Evolutionary conservation across 2,329 filamentous ascomycete genomes (phyloP).

Genomic region (Podosphaera xanthii): DNA sequence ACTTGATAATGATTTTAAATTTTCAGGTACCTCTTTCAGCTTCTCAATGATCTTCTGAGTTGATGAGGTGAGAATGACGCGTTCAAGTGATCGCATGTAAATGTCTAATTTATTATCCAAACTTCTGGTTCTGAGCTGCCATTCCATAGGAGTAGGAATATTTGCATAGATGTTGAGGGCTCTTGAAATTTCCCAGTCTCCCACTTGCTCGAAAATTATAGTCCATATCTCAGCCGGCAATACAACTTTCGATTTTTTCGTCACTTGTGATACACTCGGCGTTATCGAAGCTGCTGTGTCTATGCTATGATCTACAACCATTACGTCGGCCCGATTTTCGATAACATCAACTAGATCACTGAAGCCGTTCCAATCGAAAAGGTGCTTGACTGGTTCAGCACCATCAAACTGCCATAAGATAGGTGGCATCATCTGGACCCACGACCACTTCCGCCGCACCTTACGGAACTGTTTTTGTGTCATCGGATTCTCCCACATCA

Average conservation of each 20-base stretch:
- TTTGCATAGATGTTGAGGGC: conserved; percentile 63
- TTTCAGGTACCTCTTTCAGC: conserved; percentile 46
- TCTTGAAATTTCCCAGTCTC: conserved; percentile 78
- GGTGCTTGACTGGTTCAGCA: conserved; percentile 26
- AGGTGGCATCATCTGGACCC: conserved; percentile 61
- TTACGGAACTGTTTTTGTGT: conserved; percentile 74
- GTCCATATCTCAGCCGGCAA: conserved; percentile 79
- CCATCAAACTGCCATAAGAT: conserved; percentile 61
- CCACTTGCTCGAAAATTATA: conserved; percentile 61
- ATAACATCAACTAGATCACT: conserved; percentile 52
- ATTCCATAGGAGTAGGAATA: conserved; percentile 48
- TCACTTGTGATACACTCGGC: conserved; percentile 22
- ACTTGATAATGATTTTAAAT: conserved; percentile 49
- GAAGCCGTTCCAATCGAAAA: conserved; percentile 39
- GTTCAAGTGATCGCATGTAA: conserved; percentile 61
- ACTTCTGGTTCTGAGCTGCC: conserved; percentile 38
- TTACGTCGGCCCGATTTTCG: conserved; percentile 53
- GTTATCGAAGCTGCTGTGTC: conserved; percentile 17
- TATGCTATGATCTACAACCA: conserved; percentile 50
- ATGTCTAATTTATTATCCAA: conserved; percentile 43
- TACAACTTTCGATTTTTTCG: conserved; percentile 19
- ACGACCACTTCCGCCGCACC: conserved; percentile 63
- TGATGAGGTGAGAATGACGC: conserved; percentile 54
- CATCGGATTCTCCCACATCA: conserved; percentile 79
- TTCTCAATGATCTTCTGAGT: conserved; percentile 50